Evolutionary conservation across 2,329 filamentous ascomycete species (phyloP).

Genomic region (Ophiocordyceps sinensis): DNA sequence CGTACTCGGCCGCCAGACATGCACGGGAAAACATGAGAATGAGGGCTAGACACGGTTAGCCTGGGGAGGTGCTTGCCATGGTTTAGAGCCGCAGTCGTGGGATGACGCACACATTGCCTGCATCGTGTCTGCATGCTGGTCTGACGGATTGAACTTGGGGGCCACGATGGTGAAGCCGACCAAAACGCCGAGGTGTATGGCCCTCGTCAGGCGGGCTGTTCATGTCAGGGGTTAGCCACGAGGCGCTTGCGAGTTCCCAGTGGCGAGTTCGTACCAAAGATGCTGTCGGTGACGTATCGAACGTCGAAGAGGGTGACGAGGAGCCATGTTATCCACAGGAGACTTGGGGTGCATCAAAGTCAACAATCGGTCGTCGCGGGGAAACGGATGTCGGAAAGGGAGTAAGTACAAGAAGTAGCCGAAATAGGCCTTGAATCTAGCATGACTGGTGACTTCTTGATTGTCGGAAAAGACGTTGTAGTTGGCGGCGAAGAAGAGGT

Average conservation of each 20-base stretch:
- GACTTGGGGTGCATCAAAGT: neutral
- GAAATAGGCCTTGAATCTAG: constrained; percentile 19
- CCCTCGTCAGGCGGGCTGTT: neutral
- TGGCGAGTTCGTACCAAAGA: neutral
- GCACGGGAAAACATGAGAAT: constrained; percentile 38
- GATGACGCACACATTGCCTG: neutral
- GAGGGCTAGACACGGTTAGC: constrained; percentile 13
- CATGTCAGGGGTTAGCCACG: neutral
- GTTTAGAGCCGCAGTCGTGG: neutral
- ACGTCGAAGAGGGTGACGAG: constrained; percentile 1
- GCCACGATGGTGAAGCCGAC: constrained; percentile 1
- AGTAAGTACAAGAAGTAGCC: constrained; percentile 6
- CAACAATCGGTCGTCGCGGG: neutral
- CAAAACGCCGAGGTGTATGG: constrained; percentile 1
- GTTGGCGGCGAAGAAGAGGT: constrained; percentile 39
- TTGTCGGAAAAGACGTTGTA: constrained; percentile 40
- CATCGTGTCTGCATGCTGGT: constrained; percentile 1
- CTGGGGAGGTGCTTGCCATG: neutral
- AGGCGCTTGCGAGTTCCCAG: too few species aligned
- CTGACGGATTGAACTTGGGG: neutral
- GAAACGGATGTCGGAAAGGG: too few species aligned
- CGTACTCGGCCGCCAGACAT: constrained; percentile 39
- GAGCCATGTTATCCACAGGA: constrained; percentile 1
- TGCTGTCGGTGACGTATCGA: constrained; percentile 1
- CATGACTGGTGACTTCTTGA: constrained; percentile 15